A percentile compares a stretch with the other conserved stretches of the same genome.
Evolutionary conservation across 805 yeast species (phyloP).

Genomic region (Starmerella geochares): DNA sequence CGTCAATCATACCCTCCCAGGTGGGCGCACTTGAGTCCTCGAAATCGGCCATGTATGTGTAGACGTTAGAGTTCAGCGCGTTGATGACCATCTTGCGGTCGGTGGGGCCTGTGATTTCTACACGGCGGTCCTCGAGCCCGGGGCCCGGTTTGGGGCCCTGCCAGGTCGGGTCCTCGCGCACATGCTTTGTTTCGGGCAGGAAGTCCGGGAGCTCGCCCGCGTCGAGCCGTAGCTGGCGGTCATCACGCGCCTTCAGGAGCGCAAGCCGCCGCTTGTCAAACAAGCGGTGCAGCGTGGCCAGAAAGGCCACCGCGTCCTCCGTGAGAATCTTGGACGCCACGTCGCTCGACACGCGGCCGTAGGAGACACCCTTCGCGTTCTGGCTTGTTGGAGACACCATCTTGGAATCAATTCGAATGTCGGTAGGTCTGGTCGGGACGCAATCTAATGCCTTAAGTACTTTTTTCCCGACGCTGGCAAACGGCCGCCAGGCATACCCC

Average conservation of each 20-base stretch:
- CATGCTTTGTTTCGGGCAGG: conserved; percentile 51
- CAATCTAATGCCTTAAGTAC: conserved; percentile 6
- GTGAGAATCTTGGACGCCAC: conserved; percentile 47
- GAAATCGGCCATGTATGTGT: conserved; percentile 67
- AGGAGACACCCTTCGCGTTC: conserved; percentile 41
- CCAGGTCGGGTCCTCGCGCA: conserved; percentile 60
- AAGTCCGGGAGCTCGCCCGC: conserved; percentile 58
- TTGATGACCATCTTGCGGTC: conserved; percentile 68
- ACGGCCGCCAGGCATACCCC: conserved; percentile 4
- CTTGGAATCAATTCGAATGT: not conserved
- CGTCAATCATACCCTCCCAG: conserved; percentile 56
- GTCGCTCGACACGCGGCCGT: conserved; percentile 44
- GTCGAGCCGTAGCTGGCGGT: conserved; percentile 47
- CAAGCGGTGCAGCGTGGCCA: conserved; percentile 56
- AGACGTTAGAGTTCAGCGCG: conserved; percentile 58
- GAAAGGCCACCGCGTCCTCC: conserved; percentile 52
- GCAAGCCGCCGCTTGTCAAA: conserved; percentile 48
- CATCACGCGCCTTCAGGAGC: conserved; percentile 47
- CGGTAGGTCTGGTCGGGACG: not conserved
- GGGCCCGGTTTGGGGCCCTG: conserved; percentile 60
- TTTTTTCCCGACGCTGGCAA: not conserved
- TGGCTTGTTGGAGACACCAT: conserved; percentile 28
- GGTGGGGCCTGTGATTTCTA: conserved; percentile 67
- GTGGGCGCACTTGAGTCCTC: conserved; percentile 67
- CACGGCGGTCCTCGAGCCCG: conserved; percentile 61